These are phyloP conservation scores for Capsella rubella DNA, from an alignment of 441 rosid genomes.

Conservation along the genomic window DNA sequence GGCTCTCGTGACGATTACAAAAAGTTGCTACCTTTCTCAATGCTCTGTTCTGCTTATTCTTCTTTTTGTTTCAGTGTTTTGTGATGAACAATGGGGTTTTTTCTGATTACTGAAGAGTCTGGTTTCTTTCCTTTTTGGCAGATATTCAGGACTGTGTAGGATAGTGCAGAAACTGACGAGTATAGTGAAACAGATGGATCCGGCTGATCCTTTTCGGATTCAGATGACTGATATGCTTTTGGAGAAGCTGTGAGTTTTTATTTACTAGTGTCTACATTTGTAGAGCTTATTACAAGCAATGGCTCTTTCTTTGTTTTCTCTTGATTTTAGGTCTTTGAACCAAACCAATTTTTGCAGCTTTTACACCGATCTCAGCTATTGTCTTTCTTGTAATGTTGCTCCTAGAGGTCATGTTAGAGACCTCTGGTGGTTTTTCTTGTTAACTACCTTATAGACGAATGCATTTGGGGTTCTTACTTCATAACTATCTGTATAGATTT, in stretches of 20 bases:
- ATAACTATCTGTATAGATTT: background rate
- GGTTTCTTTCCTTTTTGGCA: constrained; percentile 19
- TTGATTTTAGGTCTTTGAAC: constrained; percentile 8
- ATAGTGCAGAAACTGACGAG: constrained; percentile 87
- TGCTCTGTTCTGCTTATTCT: background rate
- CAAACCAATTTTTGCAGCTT: background rate
- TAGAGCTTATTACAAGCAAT: background rate
- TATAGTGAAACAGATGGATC: constrained; percentile 86
- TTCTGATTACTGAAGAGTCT: background rate
- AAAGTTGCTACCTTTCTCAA: constrained; percentile 50
- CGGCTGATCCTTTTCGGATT: constrained; percentile 71
- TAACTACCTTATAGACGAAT: background rate
- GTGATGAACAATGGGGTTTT: background rate
- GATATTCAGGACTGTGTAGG: constrained; percentile 80
- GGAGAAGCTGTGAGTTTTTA: constrained; percentile 79
- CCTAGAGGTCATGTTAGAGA: background rate
- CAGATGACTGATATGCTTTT: constrained; percentile 86
- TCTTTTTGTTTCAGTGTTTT: background rate
- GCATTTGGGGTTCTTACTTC: background rate
- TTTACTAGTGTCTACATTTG: background rate
- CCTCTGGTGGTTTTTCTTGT: background rate
- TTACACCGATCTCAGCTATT: background rate
- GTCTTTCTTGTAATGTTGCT: background rate
- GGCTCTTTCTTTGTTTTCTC: background rate
- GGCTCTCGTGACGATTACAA: constrained; percentile 90